Conservation (phyloP, 306 rosid genomes). For the Morella rubra region DNA sequence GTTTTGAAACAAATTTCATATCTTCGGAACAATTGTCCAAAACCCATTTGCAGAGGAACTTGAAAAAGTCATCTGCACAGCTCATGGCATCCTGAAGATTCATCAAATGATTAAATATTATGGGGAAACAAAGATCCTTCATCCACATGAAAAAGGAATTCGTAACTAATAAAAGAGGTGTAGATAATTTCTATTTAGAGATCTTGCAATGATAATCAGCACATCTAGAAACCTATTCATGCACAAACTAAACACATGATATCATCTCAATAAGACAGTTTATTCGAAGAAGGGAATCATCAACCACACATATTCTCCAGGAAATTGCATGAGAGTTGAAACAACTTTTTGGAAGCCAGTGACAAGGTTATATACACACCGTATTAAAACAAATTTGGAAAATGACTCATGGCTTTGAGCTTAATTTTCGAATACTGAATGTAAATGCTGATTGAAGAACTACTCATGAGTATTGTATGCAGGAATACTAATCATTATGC, state of each 20-base stretch:
- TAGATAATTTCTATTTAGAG: not conserved
- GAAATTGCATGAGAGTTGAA: not conserved
- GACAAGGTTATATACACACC: not conserved
- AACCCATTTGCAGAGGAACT: constrained; percentile 71
- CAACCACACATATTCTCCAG: not conserved
- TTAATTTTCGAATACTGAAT: not conserved
- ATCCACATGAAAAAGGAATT: not conserved
- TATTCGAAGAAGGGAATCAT: not conserved
- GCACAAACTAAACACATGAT: not conserved
- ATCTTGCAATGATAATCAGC: not conserved
- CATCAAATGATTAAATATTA: constrained; percentile 20
- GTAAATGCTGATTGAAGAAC: not conserved
- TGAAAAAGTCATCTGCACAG: constrained; percentile 79
- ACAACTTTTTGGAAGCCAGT: not conserved
- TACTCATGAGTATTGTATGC: not conserved
- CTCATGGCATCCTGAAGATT: constrained; percentile 66
- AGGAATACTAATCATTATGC: not conserved
- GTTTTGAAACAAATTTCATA: constrained; percentile 63
- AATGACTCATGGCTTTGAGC: not conserved
- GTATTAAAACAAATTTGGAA: not conserved
- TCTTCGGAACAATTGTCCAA: constrained; percentile 64
- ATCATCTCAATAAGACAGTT: not conserved
- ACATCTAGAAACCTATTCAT: not conserved
- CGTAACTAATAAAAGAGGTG: not conserved
- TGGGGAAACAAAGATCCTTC: constrained; percentile 10